These are phyloP conservation scores for Diaporthe humulicola DNA, from an alignment of 2,329 filamentous ascomycete species.

Conservation along the genomic window DNA sequence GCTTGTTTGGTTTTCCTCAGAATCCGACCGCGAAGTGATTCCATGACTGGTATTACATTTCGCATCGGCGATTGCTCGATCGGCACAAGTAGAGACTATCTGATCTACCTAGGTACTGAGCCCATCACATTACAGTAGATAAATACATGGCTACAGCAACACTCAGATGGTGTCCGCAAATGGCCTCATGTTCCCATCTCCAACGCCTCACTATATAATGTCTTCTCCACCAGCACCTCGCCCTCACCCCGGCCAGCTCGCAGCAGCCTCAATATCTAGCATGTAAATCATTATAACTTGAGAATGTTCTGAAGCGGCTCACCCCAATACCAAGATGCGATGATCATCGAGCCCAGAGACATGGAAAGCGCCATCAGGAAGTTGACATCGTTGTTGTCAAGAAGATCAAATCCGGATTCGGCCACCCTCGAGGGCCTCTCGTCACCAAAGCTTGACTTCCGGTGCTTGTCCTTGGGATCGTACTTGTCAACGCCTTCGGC, in stretches of 20 bases:
- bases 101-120: neutral
- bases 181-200: neutral
- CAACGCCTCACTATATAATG: neutral
- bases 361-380: constrained; percentile 88
- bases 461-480: constrained; percentile 62
- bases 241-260: neutral
- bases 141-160: neutral
- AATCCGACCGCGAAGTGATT: neutral
- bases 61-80: neutral
- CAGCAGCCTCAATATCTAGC: neutral
- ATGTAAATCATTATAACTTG: constrained; percentile 45
- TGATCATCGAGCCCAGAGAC: constrained; percentile 82
- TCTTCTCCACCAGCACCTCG: neutral
- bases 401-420: constrained; percentile 77
- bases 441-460: constrained; percentile 66
- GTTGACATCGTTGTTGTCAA: constrained; percentile 98
- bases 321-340: constrained; percentile 72
- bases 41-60: neutral
- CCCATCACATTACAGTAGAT: neutral
- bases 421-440: constrained; percentile 72
- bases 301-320: constrained; percentile 63
- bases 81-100: neutral
- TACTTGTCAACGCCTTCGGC: constrained; percentile 57
- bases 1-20: too few relatives aligned
- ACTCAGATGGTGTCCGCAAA: neutral